phyloP scores from a whole-genome alignment of 495 filamentous ascomycete genomes.

The Xylaria acuta region DNA sequence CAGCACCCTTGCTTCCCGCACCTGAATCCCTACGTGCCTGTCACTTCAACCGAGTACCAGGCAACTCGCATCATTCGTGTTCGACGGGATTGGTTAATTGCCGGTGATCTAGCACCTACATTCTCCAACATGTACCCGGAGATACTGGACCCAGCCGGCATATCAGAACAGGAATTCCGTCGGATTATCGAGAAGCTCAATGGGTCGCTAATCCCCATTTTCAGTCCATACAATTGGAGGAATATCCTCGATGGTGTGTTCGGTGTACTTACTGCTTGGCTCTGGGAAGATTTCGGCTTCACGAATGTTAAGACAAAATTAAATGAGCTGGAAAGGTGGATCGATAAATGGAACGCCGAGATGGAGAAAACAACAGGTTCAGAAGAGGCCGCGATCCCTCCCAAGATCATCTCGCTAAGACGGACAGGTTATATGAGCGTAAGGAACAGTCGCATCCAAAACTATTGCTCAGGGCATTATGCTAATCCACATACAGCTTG shows the following conservation, averaged over 20 bases:
- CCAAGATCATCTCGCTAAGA: slow-evolving; percentile 76
- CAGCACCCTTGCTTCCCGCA: slow-evolving; percentile 93
- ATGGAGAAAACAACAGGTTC: slow-evolving; percentile 58
- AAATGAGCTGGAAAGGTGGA: slow-evolving; percentile 70
- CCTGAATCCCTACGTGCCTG: slow-evolving; percentile 86
- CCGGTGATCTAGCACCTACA: slow-evolving; percentile 89
- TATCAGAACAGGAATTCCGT: slow-evolving; percentile 83
- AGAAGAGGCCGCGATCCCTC: slow-evolving; percentile 61
- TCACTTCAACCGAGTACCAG: slow-evolving; percentile 72
- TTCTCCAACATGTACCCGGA: slow-evolving; percentile 96
- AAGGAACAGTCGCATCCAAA: slow-evolving; percentile 36
- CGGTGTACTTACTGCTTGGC: slow-evolving; percentile 83
- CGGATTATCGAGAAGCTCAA: slow-evolving; percentile 80
- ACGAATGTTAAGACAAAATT: slow-evolving; percentile 73
- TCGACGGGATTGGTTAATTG: slow-evolving; percentile 85
- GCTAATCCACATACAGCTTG: slow-evolving; percentile 57
- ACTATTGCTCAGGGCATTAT: neutral
- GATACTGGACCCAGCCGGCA: slow-evolving; percentile 81
- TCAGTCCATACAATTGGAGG: slow-evolving; percentile 71
- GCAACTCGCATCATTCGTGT: slow-evolving; percentile 91
- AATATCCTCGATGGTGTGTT: slow-evolving; percentile 79
- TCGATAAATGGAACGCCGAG: slow-evolving; percentile 81
- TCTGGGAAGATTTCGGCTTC: slow-evolving; percentile 89
- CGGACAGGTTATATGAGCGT: slow-evolving; percentile 88
- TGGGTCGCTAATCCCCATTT: slow-evolving; percentile 69